These are phyloP conservation scores for Chlorella sp. DNA, from an alignment of 139 green algal genomes.

Conservation along the genomic window DNA sequence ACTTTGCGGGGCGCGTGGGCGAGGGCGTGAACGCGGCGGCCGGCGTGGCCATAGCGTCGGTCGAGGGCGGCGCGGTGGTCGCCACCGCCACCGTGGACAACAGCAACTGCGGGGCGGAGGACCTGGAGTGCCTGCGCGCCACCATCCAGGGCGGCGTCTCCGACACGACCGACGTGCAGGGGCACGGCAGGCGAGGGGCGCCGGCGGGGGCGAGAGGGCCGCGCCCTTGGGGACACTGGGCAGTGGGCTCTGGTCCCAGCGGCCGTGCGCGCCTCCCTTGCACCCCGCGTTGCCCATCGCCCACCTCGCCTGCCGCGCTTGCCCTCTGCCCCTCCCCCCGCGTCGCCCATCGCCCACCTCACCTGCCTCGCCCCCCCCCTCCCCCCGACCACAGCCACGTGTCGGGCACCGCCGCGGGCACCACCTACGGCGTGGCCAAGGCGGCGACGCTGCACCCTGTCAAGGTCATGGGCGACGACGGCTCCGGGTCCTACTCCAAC, in stretches of 20 bases:
- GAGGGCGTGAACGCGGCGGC: conserved; percentile 31
- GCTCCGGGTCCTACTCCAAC: conserved; percentile 51
- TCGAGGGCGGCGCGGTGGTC: neutral
- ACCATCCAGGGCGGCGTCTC: neutral
- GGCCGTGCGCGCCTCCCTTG: no score
- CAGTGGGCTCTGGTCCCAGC: no score
- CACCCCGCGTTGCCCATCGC: no score
- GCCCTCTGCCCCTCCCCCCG: no score
- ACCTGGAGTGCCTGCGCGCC: conserved; percentile 6
- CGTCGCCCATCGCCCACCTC: no score
- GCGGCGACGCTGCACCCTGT: conserved; percentile 42
- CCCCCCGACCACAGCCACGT: no score
- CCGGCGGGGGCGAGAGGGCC: no score
- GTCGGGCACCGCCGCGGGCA: conserved; percentile 52
- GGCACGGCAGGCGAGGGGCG: no score
- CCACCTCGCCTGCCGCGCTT: no score
- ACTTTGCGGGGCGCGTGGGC: conserved; percentile 41
- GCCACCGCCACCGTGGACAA: no score
- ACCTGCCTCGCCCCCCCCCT: no score
- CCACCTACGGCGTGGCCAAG: conserved; percentile 65
- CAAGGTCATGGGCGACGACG: conserved; percentile 41
- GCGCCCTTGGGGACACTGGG: no score
- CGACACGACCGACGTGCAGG: conserved; percentile 1
- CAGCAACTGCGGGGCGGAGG: neutral
- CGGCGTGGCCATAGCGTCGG: neutral